Evolutionary conservation across 176 grass and related monocot species (phyloP).

Genomic region (Rhynchospora breviuscula): DNA sequence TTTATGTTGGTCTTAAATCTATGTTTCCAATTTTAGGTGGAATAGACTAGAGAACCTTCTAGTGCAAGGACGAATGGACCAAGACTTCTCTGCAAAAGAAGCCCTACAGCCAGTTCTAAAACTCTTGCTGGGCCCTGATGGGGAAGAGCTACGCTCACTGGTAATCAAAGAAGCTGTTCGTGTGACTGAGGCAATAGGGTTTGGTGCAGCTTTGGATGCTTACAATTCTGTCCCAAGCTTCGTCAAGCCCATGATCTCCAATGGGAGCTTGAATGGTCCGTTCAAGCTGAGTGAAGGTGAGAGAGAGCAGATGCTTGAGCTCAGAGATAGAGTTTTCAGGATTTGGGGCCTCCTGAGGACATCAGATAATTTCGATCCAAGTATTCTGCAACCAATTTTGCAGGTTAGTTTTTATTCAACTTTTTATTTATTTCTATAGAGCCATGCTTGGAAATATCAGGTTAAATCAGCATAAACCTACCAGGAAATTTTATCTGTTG

Average conservation of each 20-base stretch:
- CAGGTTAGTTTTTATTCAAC: slow-evolving; percentile 41
- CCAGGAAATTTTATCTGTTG: not conserved
- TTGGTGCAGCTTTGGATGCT: slow-evolving; percentile 64
- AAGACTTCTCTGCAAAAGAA: slow-evolving; percentile 88
- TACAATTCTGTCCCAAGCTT: slow-evolving; percentile 63
- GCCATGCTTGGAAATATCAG: not conserved
- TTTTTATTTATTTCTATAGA: not conserved
- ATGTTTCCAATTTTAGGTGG: slow-evolving; percentile 55
- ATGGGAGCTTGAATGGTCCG: slow-evolving; percentile 43
- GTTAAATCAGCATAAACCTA: not conserved
- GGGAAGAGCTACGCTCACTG: slow-evolving; percentile 64
- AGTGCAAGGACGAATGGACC: slow-evolving; percentile 84
- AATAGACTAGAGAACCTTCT: slow-evolving; percentile 99
- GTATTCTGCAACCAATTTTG: slow-evolving; percentile 77
- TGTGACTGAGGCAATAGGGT: slow-evolving; percentile 78
- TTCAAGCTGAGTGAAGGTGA: slow-evolving; percentile 70
- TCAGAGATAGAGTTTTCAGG: slow-evolving; percentile 70
- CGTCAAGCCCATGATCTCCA: slow-evolving; percentile 62
- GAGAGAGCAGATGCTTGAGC: slow-evolving; percentile 61
- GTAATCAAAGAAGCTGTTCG: slow-evolving; percentile 90
- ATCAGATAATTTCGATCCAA: slow-evolving; percentile 83
- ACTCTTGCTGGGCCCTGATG: slow-evolving; percentile 64
- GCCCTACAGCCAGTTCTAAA: slow-evolving; percentile 91
- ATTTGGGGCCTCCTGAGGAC: slow-evolving; percentile 87
- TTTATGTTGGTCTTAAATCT: not conserved